A percentile compares a stretch with the other conserved stretches of the same genome.
These are phyloP conservation scores for Clavaria fumosa DNA, from an alignment of 768 basidiomycete genomes.

Conservation along the genomic window DNA sequence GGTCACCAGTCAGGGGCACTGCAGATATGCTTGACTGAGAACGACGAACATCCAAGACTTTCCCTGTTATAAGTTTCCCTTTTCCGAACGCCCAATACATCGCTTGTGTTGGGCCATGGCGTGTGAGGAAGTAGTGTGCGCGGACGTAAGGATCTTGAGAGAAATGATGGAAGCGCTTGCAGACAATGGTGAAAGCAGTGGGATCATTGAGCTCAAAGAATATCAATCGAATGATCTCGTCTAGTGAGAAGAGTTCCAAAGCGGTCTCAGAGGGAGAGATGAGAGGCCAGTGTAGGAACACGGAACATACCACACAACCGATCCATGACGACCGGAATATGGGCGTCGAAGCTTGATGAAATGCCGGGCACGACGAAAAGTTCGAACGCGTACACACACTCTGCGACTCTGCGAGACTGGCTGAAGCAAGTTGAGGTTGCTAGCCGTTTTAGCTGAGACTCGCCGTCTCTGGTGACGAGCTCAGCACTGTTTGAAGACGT, in stretches of 20 bases:
- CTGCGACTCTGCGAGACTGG: no score
- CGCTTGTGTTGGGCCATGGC: slow-evolving; percentile 56
- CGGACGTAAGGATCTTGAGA: slow-evolving; percentile 62
- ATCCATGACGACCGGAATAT: slow-evolving; percentile 28
- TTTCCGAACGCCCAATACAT: slow-evolving; percentile 63
- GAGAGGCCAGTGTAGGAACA: no score
- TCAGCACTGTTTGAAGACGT: no score
- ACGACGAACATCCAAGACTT: slow-evolving; percentile 53
- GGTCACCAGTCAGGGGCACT: no score
- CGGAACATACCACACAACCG: slow-evolving; percentile 47
- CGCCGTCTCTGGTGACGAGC: no score
- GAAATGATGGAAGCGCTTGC: slow-evolving; percentile 43
- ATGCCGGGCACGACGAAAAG: no score
- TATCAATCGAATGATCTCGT: slow-evolving; percentile 58
- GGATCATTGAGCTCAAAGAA: slow-evolving; percentile 61
- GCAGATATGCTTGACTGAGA: slow-evolving; percentile 8
- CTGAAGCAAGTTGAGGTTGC: no score
- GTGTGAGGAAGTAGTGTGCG: slow-evolving; percentile 62
- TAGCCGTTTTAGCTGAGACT: no score
- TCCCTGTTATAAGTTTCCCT: slow-evolving; percentile 46
- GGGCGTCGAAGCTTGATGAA: no score
- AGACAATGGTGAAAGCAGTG: slow-evolving; percentile 37
- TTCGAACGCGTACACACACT: no score
- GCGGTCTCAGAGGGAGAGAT: not conserved
- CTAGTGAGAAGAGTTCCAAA: slow-evolving; percentile 14